phyloP scores from a whole-genome alignment of 2,329 filamentous ascomycete species.

The Clarireedia paspali region DNA sequence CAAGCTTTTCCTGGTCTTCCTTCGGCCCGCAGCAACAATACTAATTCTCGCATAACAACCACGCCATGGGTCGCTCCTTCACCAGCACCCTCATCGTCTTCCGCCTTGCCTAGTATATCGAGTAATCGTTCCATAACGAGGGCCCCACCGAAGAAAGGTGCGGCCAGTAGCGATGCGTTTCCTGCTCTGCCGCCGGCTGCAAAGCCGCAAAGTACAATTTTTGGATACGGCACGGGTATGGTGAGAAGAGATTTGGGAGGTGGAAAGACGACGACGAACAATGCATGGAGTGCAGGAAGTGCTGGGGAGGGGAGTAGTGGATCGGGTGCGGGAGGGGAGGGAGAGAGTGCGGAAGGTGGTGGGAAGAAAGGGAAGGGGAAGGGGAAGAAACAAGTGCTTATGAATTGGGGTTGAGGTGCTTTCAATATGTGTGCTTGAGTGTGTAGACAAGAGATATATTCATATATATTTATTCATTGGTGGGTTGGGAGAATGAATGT shows the following conservation, averaged over 20 bases:
- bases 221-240: constrained; percentile 49
- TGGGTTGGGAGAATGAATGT: no score
- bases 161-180: constrained; percentile 53
- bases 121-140: constrained; percentile 12
- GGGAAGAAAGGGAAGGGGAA: constrained; percentile 45
- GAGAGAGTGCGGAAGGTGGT: constrained; percentile 8
- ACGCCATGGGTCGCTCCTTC: constrained; percentile 30
- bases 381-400: constrained; percentile 54
- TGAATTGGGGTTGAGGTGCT: constrained; percentile 5
- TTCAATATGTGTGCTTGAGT: no score
- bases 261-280: constrained; percentile 20
- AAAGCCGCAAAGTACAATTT: constrained; percentile 57
- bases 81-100: constrained; percentile 28
- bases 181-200: constrained; percentile 74
- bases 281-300: constrained; percentile 21
- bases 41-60: constrained; percentile 24
- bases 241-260: constrained; percentile 44
- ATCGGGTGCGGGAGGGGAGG: constrained; percentile 13
- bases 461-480: no score
- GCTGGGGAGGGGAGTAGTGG: constrained; percentile 17
- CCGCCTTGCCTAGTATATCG: constrained; percentile 18
- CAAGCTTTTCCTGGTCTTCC: constrained; percentile 38
- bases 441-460: no score
- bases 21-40: constrained; percentile 19
- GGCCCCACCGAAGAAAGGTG: background rate